Conservation (phyloP, 371 early-diverging fungal species). For the Umbelopsis sp. region DNA sequence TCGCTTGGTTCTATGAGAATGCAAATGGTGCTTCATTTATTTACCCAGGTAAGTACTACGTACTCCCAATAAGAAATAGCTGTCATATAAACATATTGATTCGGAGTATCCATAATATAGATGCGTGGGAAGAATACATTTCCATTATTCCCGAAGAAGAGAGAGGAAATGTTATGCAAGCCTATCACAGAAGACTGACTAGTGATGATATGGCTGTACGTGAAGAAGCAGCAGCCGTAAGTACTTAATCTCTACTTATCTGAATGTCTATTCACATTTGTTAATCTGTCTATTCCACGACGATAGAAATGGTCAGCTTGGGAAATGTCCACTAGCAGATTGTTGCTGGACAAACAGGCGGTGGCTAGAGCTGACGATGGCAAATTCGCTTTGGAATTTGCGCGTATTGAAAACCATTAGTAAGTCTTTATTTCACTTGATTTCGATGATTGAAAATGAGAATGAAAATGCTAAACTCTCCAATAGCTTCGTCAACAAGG, state of each 20-base stretch:
- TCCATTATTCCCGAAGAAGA: slow-evolving; percentile 64
- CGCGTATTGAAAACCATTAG: slow-evolving; percentile 70
- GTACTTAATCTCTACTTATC: too few relatives aligned
- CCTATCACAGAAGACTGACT: slow-evolving; percentile 68
- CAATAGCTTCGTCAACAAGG: slow-evolving; percentile 60
- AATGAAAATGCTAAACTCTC: too few relatives aligned
- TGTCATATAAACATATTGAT: slow-evolving; percentile 9
- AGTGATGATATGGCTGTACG: slow-evolving; percentile 48
- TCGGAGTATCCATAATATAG: slow-evolving; percentile 8
- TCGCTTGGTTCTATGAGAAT: slow-evolving; percentile 67
- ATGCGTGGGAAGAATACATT: slow-evolving; percentile 59
- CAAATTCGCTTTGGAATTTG: slow-evolving; percentile 66
- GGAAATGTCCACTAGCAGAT: slow-evolving; percentile 61
- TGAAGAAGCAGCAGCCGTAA: slow-evolving; percentile 52
- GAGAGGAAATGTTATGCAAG: slow-evolving; percentile 56
- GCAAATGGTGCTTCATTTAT: slow-evolving; percentile 53
- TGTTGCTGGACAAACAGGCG: slow-evolving; percentile 50
- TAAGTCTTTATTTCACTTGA: neutral
- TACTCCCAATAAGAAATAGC: neutral
- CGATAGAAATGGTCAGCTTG: slow-evolving; percentile 52
- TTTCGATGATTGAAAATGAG: neutral
- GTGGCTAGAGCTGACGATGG: slow-evolving; percentile 59
- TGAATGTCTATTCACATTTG: too few relatives aligned
- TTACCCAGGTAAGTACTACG: slow-evolving; percentile 52
- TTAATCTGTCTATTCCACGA: too few relatives aligned